phyloP scores from a whole-genome alignment of 192 early-diverging fungal genomes.

The Umbelopsis vinacea region DNA sequence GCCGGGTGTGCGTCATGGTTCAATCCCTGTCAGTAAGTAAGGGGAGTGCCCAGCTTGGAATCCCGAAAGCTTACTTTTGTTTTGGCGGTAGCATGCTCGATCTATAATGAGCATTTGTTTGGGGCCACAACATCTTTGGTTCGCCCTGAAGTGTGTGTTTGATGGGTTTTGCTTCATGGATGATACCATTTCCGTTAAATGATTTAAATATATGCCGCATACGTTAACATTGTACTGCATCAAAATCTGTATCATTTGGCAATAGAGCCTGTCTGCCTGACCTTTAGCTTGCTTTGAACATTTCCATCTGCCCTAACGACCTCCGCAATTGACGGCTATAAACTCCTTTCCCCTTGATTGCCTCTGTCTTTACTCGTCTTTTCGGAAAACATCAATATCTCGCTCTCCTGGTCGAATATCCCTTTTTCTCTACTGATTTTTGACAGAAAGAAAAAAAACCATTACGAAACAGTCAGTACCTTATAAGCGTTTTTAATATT shows the following conservation, averaged over 20 bases:
- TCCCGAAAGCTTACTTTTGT: background rate
- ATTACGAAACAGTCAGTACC: background rate
- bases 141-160: too few species aligned
- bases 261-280: too few species aligned
- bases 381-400: background rate
- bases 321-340: background rate
- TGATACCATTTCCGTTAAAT: background rate
- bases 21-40: background rate
- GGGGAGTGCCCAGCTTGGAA: background rate
- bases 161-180: too few species aligned
- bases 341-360: conserved; percentile 19
- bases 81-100: background rate
- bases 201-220: background rate
- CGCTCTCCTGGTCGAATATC: conserved; percentile 8
- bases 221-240: background rate
- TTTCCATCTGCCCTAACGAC: background rate
- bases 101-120: too few species aligned
- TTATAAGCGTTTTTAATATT: background rate
- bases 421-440: background rate
- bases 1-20: background rate
- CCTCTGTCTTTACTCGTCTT: conserved; percentile 4
- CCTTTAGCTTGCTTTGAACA: too few species aligned
- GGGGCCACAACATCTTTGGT: too few species aligned
- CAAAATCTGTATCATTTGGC: background rate
- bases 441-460: background rate